Evolutionary conservation across 176 grass and related monocot genomes (phyloP).

Genomic region (Paspalum vaginatum): DNA sequence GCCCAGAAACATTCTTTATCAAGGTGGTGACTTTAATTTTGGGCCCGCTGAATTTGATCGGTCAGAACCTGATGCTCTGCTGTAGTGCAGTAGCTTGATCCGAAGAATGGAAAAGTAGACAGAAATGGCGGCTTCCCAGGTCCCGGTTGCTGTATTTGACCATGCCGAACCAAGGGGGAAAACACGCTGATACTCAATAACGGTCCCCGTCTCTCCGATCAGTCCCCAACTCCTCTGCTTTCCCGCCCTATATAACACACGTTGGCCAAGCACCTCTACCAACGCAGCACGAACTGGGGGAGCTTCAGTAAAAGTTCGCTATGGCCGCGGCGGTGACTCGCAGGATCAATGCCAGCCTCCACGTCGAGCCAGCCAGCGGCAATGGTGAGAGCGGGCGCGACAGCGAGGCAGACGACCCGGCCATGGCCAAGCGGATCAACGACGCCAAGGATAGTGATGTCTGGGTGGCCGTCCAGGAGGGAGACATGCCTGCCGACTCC

Average conservation of each 20-base stretch:
- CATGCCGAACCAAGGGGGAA: neutral
- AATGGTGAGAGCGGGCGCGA: neutral
- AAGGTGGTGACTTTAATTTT: slow-evolving; percentile 24
- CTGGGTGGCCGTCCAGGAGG: slow-evolving; percentile 43
- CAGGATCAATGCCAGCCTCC: slow-evolving; percentile 28
- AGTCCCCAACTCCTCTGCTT: neutral
- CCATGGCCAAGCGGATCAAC: slow-evolving; percentile 2
- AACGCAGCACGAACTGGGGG: neutral
- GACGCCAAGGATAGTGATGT: slow-evolving; percentile 31
- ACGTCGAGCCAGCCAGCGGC: neutral
- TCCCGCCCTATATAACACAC: slow-evolving; percentile 18
- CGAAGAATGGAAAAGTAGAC: neutral
- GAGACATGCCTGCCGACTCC: neutral
- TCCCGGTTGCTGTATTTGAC: slow-evolving; percentile 38
- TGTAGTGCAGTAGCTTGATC: neutral
- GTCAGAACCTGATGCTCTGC: neutral
- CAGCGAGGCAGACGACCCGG: slow-evolving; percentile 14
- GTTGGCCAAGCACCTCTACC: neutral
- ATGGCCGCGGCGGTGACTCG: slow-evolving; percentile 40
- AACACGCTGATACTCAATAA: neutral
- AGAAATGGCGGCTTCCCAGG: slow-evolving; percentile 11
- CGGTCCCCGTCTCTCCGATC: neutral
- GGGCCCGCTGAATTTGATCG: slow-evolving; percentile 28
- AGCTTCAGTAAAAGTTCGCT: neutral
- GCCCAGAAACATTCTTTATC: neutral